Base-by-base conservation (phyloP, 73 alveolate genomes). In the Symbiodinium pilosum region DNA sequence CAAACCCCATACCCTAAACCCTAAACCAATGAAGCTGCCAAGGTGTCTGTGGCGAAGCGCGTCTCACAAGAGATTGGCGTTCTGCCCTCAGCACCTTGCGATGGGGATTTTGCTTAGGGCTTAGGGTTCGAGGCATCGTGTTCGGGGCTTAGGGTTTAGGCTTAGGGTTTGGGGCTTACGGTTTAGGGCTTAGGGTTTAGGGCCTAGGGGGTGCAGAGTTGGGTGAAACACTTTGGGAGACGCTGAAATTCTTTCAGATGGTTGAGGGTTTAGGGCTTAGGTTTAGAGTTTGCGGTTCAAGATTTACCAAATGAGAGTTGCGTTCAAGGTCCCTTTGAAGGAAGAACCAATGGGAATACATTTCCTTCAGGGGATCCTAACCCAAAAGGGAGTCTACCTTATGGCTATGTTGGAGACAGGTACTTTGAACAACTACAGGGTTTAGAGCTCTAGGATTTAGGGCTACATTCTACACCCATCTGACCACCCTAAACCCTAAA, bases 51-150 rank as follows among this genome's bases (percentile, higher is more conserved):
- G 38, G 95, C 95, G 36, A 88, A 88, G 38, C 95, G 95, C 21
- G 95, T 88, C 18, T 88, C 95, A 11, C 95, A 88, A 40, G 95
- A 88, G 95, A 88, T 88, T 84, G 95, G 95, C 20, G 95, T 12
- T 2, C 43, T 2, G 84, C 34, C 34, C 73, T 56, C 73, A 56
- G 73, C 64, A 47, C 73, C 73, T 56, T 56, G 26, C 32, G n/a
- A 6, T 56, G 73, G 14, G 73, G 73, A 5, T 56, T 56, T 16
- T 8, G 32, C 34, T 3, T 20, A 56, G 73, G 32, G 73, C 5
- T 56, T 56, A 8, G 73, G 73, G 73, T 14, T 26, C 21, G 3
- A 6, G 73, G 73, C 5, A 32, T 20, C 9, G 73, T 26, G 73
- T 56, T 56, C n/a, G n/a, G 73, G 73, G 73, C 21, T 20, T 14